Percentiles rank a stretch among this genome's conserved stretches.
phyloP scores from a whole-genome alignment of 345 rosid genomes.

The Dipteronia dyeriana region DNA sequence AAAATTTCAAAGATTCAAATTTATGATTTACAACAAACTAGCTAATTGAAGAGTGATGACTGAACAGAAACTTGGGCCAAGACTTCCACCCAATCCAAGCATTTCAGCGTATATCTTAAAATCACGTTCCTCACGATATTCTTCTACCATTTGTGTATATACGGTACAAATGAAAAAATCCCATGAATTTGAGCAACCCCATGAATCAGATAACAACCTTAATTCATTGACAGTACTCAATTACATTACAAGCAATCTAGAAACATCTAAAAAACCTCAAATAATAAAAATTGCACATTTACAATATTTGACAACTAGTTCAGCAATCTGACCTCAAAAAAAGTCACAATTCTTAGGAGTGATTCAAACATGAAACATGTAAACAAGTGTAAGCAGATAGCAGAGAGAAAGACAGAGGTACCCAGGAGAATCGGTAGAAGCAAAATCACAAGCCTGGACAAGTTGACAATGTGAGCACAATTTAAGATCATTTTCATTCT shows the following conservation, averaged over 20 bases:
- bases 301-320: not conserved
- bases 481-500: constrained; percentile 48
- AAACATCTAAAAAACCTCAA: not conserved
- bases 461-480: constrained; percentile 49
- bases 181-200: not conserved
- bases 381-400: not conserved
- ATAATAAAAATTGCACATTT: not conserved
- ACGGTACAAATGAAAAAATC: not conserved
- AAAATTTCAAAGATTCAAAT: no score
- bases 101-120: not conserved
- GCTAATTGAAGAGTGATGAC: not conserved
- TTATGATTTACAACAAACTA: not conserved
- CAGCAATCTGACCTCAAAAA: not conserved
- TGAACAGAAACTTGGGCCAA: not conserved
- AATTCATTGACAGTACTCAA: not conserved
- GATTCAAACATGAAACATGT: not conserved
- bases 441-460: constrained; percentile 63
- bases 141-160: not conserved
- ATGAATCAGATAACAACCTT: not conserved
- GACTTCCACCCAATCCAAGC: not conserved
- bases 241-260: not conserved
- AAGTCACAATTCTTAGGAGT: not conserved
- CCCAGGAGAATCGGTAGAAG: constrained; percentile 49
- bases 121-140: not conserved
- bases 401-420: constrained; percentile 16